Percentiles rank a stretch among this genome's conserved stretches.
Conservation (phyloP, 441 rosid genomes). For the Corymbia calophylla region DNA sequence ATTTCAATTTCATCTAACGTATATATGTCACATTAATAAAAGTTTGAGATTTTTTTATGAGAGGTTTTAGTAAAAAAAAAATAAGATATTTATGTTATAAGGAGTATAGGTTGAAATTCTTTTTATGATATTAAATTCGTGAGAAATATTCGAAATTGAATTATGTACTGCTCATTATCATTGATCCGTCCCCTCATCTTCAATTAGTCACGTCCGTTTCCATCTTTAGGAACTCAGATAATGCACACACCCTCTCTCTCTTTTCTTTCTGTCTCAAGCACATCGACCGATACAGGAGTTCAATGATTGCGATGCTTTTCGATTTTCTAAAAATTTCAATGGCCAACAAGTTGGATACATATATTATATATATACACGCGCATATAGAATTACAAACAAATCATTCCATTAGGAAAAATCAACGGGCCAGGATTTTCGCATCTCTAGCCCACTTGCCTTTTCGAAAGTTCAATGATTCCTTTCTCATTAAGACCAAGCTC, state of each 20-base stretch:
- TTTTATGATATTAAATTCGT: neutral
- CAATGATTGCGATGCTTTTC: neutral
- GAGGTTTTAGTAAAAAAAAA: no score
- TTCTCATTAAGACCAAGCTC: neutral
- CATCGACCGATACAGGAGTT: neutral
- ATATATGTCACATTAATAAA: no score
- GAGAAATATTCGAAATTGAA: neutral
- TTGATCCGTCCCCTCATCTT: no score
- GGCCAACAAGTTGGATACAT: neutral
- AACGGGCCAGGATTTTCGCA: neutral
- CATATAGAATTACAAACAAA: no score
- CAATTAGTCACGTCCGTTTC: neutral
- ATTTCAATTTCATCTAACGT: no score
- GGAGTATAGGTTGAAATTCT: neutral
- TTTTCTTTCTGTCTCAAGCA: neutral
- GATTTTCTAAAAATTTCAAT: neutral
- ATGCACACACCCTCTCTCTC: neutral
- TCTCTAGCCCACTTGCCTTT: neutral
- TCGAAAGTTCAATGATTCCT: neutral
- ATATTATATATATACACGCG: no score
- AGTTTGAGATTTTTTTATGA: neutral
- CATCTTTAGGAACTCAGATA: neutral
- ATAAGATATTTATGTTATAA: neutral
- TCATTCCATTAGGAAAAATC: neutral
- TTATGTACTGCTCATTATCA: neutral